These are phyloP conservation scores for Chloris gayana DNA, from an alignment of 176 grass and related monocot genomes.

Conservation along the genomic window DNA sequence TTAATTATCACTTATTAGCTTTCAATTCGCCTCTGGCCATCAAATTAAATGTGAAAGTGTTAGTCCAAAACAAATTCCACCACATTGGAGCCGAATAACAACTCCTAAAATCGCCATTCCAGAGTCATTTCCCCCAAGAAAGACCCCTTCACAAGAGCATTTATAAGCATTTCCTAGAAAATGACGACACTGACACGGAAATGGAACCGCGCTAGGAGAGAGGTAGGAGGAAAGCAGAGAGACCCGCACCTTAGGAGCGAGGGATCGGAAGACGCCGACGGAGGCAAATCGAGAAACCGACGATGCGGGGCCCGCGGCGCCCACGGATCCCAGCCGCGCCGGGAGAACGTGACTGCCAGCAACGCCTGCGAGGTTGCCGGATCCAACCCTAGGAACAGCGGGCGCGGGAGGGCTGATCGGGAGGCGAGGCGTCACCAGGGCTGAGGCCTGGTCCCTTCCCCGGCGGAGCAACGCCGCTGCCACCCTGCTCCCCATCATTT, in stretches of 20 bases:
- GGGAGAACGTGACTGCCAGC: constrained; percentile 18
- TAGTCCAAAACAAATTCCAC: constrained; percentile 23
- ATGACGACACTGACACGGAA: neutral
- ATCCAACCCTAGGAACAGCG: constrained; percentile 44
- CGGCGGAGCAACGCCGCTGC: constrained; percentile 71
- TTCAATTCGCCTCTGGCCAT: too few species aligned
- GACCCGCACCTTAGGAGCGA: constrained; percentile 32
- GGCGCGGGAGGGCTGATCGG: constrained; percentile 15
- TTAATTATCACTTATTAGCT: too few species aligned
- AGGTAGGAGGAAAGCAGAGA: neutral
- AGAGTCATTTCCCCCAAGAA: neutral
- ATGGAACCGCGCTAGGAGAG: neutral
- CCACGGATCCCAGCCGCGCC: neutral
- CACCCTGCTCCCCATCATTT: constrained; percentile 51
- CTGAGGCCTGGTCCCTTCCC: constrained; percentile 39
- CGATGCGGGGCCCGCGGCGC: neutral
- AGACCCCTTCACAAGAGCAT: neutral
- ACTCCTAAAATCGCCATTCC: neutral
- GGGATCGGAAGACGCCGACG: constrained; percentile 59
- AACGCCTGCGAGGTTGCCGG: neutral
- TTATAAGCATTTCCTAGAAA: neutral
- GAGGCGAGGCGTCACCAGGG: constrained; percentile 12
- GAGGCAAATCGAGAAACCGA: constrained; percentile 6
- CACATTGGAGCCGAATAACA: neutral
- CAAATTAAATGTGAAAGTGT: neutral